Conservation (phyloP, 2,329 filamentous ascomycete species). For the Blastomyces parvus region DNA sequence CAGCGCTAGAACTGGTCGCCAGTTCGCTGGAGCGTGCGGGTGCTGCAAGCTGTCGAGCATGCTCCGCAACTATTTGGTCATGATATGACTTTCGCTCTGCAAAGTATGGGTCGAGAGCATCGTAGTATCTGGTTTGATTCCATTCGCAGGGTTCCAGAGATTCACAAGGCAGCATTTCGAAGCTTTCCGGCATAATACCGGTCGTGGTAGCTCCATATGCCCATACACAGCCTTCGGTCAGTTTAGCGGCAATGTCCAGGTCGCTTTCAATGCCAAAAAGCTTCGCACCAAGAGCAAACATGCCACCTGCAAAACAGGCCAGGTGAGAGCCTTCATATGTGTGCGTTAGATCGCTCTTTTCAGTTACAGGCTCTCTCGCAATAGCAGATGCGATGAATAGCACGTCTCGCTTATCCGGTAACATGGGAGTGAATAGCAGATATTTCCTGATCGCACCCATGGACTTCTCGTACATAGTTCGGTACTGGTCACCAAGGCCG, state of each 20-base stretch:
- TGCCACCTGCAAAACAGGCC: slow-evolving; percentile 48
- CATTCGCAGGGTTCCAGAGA: slow-evolving; percentile 13
- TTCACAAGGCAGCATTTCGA: slow-evolving; percentile 35
- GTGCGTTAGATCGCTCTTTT: slow-evolving; percentile 21
- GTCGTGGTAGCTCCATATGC: slow-evolving; percentile 41
- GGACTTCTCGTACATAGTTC: slow-evolving; percentile 59
- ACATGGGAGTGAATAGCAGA: slow-evolving; percentile 70
- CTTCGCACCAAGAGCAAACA: slow-evolving; percentile 45
- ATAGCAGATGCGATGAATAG: slow-evolving; percentile 51
- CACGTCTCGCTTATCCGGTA: slow-evolving; percentile 53
- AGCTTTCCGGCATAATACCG: slow-evolving; percentile 48
- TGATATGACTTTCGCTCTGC: slow-evolving; percentile 10
- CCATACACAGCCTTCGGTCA: slow-evolving; percentile 50
- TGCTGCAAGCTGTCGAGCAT: slow-evolving; percentile 22
- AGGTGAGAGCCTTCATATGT: slow-evolving; percentile 42
- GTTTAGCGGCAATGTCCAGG: slow-evolving; percentile 40
- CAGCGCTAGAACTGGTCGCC: slow-evolving; percentile 11
- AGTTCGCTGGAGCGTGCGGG: slow-evolving; percentile 32
- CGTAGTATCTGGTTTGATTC: slow-evolving; percentile 16
- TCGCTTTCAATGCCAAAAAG: slow-evolving; percentile 44
- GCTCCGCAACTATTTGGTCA: background rate
- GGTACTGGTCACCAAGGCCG: slow-evolving; percentile 55
- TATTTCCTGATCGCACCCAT: slow-evolving; percentile 60
- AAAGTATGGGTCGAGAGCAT: slow-evolving; percentile 14
- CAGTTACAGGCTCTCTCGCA: slow-evolving; percentile 43